Conservation (phyloP, 352 stramenopile species). For the Phytophthora cryptogea region DNA sequence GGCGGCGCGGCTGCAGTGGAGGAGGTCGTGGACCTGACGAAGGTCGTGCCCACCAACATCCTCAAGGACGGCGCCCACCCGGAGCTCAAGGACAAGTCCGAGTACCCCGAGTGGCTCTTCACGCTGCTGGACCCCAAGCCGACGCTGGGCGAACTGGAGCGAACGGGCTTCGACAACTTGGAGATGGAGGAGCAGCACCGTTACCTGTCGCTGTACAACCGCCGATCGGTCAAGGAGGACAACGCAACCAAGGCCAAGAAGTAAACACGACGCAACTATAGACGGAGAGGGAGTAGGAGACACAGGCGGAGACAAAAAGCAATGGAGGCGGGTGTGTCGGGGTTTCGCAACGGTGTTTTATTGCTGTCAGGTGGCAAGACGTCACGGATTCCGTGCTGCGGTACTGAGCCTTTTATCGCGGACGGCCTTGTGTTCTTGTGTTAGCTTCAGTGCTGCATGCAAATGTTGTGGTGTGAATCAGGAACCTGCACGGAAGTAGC, state of each 20-base stretch:
- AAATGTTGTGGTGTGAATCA: constrained; percentile 10
- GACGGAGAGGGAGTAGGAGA: constrained; percentile 1
- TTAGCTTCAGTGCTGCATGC: constrained; percentile 3
- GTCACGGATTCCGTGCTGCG: constrained; percentile 1
- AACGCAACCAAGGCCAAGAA: constrained; percentile 89
- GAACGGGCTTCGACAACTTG: constrained; percentile 80
- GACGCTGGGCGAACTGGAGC: constrained; percentile 80
- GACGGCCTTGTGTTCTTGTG: not conserved
- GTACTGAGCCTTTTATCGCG: not conserved
- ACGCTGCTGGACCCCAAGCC: constrained; percentile 75
- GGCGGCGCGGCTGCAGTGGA: constrained; percentile 53
- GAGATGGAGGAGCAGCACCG: constrained; percentile 78
- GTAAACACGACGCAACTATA: constrained; percentile 40
- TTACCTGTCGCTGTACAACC: constrained; percentile 78
- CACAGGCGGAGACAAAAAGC: constrained; percentile 9
- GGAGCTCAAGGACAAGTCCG: constrained; percentile 76
- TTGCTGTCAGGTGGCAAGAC: not conserved
- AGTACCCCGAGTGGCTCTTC: constrained; percentile 88
- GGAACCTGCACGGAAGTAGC: constrained; percentile 1
- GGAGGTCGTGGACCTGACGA: constrained; percentile 75
- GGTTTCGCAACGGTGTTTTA: constrained; percentile 13
- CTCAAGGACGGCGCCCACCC: constrained; percentile 84
- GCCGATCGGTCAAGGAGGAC: constrained; percentile 67
- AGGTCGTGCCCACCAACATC: constrained; percentile 85
- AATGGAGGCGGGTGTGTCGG: constrained; percentile 22